Evolutionary conservation across 1,139 yeast species (phyloP).

Genomic region (Waltiozyma sp.): DNA sequence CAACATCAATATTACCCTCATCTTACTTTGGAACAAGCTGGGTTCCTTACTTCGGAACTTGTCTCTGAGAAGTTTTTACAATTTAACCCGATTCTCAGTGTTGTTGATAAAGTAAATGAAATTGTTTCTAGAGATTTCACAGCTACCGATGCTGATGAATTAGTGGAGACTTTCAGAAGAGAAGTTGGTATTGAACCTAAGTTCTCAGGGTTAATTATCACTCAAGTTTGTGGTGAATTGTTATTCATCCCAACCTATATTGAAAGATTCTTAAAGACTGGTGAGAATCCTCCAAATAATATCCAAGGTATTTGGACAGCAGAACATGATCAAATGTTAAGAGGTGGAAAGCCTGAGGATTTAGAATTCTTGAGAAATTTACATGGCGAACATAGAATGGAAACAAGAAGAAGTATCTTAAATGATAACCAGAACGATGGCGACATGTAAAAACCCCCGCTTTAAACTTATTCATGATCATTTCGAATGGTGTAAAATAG

Average conservation of each 20-base stretch:
- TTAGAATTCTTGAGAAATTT: conserved; percentile 22
- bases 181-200: conserved; percentile 35
- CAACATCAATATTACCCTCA: conserved; percentile 1
- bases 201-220: conserved; percentile 35
- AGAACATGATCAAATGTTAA: conserved; percentile 31
- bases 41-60: conserved; percentile 15
- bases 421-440: conserved; percentile 18
- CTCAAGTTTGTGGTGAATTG: conserved; percentile 39
- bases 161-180: conserved; percentile 30
- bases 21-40: conserved; percentile 7
- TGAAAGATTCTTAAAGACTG: conserved; percentile 30
- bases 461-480: too few species aligned
- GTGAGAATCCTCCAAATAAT: conserved; percentile 31
- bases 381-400: conserved; percentile 29
- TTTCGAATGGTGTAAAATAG: too few species aligned
- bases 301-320: conserved; percentile 40
- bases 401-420: conserved; percentile 27
- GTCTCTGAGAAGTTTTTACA: conserved; percentile 18
- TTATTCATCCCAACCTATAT: conserved; percentile 34
- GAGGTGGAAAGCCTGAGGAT: conserved; percentile 22
- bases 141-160: conserved; percentile 32
- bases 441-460: background rate
- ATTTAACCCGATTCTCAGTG: conserved; percentile 17
- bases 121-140: conserved; percentile 32
- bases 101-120: conserved; percentile 27